Evolutionary conservation across 306 rosid genomes (phyloP).

Genomic region (Prunus davidiana): DNA sequence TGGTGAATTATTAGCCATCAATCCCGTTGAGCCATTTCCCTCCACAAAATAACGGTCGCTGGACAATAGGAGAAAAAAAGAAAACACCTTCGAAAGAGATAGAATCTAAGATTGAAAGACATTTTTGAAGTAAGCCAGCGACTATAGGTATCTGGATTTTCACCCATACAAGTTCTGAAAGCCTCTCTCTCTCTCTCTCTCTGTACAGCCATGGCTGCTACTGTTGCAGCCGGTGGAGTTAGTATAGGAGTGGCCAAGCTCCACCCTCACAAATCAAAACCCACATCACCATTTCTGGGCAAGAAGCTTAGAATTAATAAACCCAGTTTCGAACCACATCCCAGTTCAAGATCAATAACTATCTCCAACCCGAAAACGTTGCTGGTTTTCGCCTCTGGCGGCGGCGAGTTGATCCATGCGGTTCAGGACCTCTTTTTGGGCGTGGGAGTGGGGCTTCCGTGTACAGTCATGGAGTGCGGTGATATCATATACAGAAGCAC

Average conservation of each 20-base stretch:
- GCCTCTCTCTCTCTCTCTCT: not conserved
- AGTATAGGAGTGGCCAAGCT: conserved; percentile 47
- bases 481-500: conserved; percentile 92
- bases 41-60: conserved; percentile 54
- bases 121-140: conserved; percentile 3
- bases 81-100: not conserved
- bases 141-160: conserved; percentile 7
- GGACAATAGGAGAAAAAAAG: not conserved
- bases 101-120: conserved; percentile 23
- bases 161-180: conserved; percentile 8
- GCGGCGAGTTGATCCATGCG: conserved; percentile 52
- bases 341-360: conserved; percentile 8
- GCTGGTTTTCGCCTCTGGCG: conserved; percentile 36
- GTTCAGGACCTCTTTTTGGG: conserved; percentile 64
- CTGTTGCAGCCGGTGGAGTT: conserved; percentile 58
- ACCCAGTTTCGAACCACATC: conserved; percentile 19
- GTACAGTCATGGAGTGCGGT: conserved; percentile 94
- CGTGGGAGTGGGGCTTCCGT: conserved; percentile 90
- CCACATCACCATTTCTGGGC: conserved; percentile 60
- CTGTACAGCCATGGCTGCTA: conserved; percentile 40
- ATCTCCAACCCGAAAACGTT: conserved; percentile 35
- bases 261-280: conserved; percentile 41
- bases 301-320: conserved; percentile 45
- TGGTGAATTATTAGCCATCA: conserved; percentile 29
- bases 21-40: conserved; percentile 39